These are phyloP conservation scores for Acanthamoeba healyi DNA, from an alignment of 208 protist genomes.

Conservation along the genomic window DNA sequence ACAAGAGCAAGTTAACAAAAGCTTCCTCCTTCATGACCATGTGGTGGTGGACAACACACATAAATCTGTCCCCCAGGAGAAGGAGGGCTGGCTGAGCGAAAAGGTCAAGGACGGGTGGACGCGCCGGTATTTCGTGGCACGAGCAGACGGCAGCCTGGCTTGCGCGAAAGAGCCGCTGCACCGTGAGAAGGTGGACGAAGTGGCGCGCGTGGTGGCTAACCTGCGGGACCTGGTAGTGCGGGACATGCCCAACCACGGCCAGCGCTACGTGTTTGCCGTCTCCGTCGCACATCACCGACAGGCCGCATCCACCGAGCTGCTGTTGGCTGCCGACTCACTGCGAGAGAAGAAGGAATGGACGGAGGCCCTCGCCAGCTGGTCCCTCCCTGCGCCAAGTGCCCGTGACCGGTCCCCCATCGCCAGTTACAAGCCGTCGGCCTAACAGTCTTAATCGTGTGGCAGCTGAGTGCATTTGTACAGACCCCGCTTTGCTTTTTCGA, in stretches of 20 bases:
- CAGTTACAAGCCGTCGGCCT: no score
- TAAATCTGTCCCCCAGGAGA: neutral
- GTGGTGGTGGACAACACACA: no score
- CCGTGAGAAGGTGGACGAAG: neutral
- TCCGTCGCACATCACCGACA: neutral
- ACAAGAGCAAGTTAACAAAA: neutral
- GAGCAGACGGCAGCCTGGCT: neutral
- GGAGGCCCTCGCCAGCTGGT: constrained; percentile 20
- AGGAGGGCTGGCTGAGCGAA: neutral
- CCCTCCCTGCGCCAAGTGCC: neutral
- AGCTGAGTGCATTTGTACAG: no score
- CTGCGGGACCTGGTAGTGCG: neutral
- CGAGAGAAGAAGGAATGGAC: constrained; percentile 2
- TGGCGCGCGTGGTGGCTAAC: neutral
- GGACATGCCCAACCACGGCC: neutral
- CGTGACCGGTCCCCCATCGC: no score
- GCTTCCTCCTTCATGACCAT: no score
- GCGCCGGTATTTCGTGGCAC: neutral
- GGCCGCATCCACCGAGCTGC: neutral
- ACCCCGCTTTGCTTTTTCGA: no score
- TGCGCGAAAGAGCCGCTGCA: neutral
- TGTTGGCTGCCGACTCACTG: neutral
- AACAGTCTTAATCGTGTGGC: no score
- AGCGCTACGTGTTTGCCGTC: neutral
- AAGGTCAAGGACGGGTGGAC: neutral